phyloP scores from a whole-genome alignment of 2,329 filamentous ascomycete species.

The Eutypa lata region DNA sequence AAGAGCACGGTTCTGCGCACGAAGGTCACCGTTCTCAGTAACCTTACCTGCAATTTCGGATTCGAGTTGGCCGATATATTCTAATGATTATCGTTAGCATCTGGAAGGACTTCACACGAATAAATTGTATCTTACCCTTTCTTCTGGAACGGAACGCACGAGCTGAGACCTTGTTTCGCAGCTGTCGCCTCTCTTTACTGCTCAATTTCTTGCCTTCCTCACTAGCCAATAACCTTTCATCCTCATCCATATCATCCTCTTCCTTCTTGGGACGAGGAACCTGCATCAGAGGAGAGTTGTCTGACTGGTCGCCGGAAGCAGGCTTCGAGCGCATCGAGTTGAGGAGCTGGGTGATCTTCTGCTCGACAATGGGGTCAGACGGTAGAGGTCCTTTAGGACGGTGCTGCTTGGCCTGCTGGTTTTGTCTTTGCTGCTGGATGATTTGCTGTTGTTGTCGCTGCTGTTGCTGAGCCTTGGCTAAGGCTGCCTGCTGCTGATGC shows the following conservation, averaged over 20 bases:
- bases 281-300: constrained; percentile 55
- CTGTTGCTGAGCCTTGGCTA: constrained; percentile 69
- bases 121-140: constrained; percentile 69
- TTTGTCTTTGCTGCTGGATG: constrained; percentile 51
- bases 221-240: constrained; percentile 69
- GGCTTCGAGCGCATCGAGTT: constrained; percentile 86
- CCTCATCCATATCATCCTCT: constrained; percentile 87
- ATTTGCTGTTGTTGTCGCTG: constrained; percentile 65
- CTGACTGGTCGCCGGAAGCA: constrained; percentile 49
- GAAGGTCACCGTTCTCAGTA: constrained; percentile 78
- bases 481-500: constrained; percentile 82
- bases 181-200: constrained; percentile 89
- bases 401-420: constrained; percentile 29
- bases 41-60: constrained; percentile 80
- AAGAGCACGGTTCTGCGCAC: constrained; percentile 76
- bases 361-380: constrained; percentile 73
- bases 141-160: constrained; percentile 95
- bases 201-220: constrained; percentile 97
- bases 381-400: constrained; percentile 50
- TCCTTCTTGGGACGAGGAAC: constrained; percentile 81
- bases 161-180: constrained; percentile 98
- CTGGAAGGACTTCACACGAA: neutral
- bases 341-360: constrained; percentile 89
- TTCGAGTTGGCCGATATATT: constrained; percentile 96
- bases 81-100: constrained; percentile 60